A percentile compares a stretch with the other conserved stretches of the same genome.
Conservation (phyloP, 2,329 filamentous ascomycete genomes). For the Colletotrichum musae region DNA sequence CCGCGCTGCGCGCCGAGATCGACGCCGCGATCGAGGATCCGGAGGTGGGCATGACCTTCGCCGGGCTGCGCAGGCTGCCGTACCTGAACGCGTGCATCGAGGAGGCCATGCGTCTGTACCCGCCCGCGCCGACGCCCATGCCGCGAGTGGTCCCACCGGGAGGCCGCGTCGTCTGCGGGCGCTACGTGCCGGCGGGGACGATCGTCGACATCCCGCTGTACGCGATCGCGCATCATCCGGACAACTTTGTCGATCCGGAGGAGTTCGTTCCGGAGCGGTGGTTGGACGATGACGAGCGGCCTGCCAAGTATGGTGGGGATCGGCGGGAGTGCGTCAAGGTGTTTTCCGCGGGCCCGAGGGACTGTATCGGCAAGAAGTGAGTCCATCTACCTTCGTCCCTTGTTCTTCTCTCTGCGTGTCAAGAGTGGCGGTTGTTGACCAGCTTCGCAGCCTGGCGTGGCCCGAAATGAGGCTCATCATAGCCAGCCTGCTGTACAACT, state of each 20-base stretch:
- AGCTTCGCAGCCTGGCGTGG: slow-evolving; percentile 55
- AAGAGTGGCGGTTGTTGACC: neutral
- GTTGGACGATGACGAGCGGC: slow-evolving; percentile 19
- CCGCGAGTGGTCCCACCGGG: slow-evolving; percentile 50
- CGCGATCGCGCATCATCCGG: slow-evolving; percentile 31
- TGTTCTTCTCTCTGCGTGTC: slow-evolving; percentile 3
- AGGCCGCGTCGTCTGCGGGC: slow-evolving; percentile 50
- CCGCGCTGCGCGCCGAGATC: slow-evolving; percentile 55
- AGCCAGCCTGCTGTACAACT: slow-evolving; percentile 60
- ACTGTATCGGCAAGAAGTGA: slow-evolving; percentile 66
- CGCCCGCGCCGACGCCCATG: slow-evolving; percentile 46
- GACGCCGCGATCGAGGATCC: slow-evolving; percentile 18
- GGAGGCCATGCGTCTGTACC: slow-evolving; percentile 56
- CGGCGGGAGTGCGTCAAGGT: slow-evolving; percentile 53
- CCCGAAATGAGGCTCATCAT: slow-evolving; percentile 65
- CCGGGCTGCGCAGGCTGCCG: slow-evolving; percentile 46
- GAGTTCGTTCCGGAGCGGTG: slow-evolving; percentile 65
- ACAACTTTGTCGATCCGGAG: slow-evolving; percentile 61
- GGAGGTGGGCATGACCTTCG: slow-evolving; percentile 54
- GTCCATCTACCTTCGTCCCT: slow-evolving; percentile 39
- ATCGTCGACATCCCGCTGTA: slow-evolving; percentile 37
- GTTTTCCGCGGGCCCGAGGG: slow-evolving; percentile 63
- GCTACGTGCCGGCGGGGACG: slow-evolving; percentile 49
- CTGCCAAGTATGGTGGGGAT: slow-evolving; percentile 21
- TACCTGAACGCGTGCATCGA: slow-evolving; percentile 60